Evolutionary conservation across 2,329 filamentous ascomycete species (phyloP), one percentile per base, ranked within the genome.

Genomic region (Sclerotinia trifoliorum): DNA sequence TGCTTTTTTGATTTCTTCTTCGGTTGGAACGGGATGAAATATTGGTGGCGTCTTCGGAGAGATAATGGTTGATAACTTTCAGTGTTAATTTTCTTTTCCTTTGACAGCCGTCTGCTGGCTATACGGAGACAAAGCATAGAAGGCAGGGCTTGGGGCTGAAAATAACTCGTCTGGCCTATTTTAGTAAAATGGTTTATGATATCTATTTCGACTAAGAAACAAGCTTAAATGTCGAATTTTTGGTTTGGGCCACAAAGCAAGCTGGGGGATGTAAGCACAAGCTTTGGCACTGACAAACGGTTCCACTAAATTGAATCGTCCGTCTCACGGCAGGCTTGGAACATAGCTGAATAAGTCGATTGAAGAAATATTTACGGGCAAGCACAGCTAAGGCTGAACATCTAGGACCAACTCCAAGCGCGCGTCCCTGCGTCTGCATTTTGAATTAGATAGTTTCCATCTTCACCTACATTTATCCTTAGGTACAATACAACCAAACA

Each of bases 371-470:
- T 44, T 54, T 44, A 21, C 52, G 48, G 60, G 15, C 60, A 62
- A 13, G 32, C 35, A 39, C 44, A 67, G 65, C 56, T 67, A 67
- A 39, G 65, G 65, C 65, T 67, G 65, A 67, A 46, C n/a, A 52
- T 19, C 24, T 35, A 29, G 26, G 54, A 62, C 32, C 21, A n/a
- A 62, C 46, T 49, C 48, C 46, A 62, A 62, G 60, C 60, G 65
- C 65, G 65, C 65, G 56, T 61, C 56, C 65, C 56, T 67, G 65
- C 65, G 65, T 63, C 56, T 63, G 48, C 35, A 63, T 46, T 26
- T 29, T 21, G 46, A 21, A 39, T 39, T 39, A 44, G n/a, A 42
- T 26, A n/a, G 44, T 61, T 8, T 35, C 5, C n/a, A 32, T n/a
- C 26, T 32, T 32, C 24, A 49, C 10, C 19, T 35, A 42, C 26